phyloP scores from a whole-genome alignment of 2,329 filamentous ascomycete species.

The Colletotrichum costaricense region DNA sequence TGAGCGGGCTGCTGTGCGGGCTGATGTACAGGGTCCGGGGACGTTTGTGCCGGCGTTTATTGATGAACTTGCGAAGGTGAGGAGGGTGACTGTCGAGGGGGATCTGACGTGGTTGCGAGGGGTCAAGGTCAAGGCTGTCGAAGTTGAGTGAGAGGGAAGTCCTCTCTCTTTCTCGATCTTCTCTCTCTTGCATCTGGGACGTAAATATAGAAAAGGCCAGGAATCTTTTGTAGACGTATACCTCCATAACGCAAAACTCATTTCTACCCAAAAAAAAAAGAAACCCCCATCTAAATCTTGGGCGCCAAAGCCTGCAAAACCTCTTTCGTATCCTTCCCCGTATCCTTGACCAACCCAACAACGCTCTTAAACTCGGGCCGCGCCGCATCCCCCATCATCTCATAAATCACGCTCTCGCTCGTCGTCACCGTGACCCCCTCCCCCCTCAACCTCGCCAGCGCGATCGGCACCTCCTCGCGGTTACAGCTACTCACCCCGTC shows the following conservation, averaged over 20 bases:
- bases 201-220: too few species aligned
- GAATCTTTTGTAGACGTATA: not conserved
- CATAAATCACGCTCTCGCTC: conserved; percentile 91
- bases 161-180: too few species aligned
- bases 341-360: conserved; percentile 83
- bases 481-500: conserved; percentile 94
- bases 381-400: conserved; percentile 85
- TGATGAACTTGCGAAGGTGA: conserved; percentile 71
- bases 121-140: conserved; percentile 59
- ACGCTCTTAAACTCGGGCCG: conserved; percentile 79
- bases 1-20: conserved; percentile 72
- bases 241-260: not conserved
- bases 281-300: conserved; percentile 56
- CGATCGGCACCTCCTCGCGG: conserved; percentile 81
- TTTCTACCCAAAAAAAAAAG: too few species aligned
- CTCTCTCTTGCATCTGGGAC: not conserved
- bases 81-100: conserved; percentile 59
- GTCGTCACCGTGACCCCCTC: conserved; percentile 85
- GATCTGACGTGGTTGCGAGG: conserved; percentile 63
- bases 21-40: conserved; percentile 81
- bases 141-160: conserved; percentile 36
- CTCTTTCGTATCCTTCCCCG: conserved; percentile 74
- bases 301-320: conserved; percentile 75
- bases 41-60: conserved; percentile 88
- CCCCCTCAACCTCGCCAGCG: conserved; percentile 78